Evolutionary conservation across 83 land plant species (phyloP).

Genomic region (Picea mariana): DNA sequence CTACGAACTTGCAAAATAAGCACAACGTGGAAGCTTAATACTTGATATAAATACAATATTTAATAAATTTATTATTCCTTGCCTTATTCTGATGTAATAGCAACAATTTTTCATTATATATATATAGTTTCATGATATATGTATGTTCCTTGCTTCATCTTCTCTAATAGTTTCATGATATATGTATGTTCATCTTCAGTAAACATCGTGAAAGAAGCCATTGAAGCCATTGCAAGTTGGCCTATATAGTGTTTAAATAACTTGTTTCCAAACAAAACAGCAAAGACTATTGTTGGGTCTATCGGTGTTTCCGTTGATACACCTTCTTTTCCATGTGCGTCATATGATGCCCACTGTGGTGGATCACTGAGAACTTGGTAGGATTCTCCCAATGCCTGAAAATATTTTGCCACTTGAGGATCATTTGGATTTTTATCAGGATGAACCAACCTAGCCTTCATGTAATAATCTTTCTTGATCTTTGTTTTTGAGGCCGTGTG

Average conservation of each 20-base stretch:
- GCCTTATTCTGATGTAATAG: too few species aligned
- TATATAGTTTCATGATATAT: too few species aligned
- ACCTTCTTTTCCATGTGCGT: constrained; percentile 61
- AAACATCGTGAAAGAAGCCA: constrained; percentile 76
- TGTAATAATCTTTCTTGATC: constrained; percentile 58
- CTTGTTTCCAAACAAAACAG: constrained; percentile 48
- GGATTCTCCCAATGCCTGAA: constrained; percentile 73
- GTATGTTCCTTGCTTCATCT: too few species aligned
- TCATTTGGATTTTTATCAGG: constrained; percentile 62
- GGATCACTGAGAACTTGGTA: constrained; percentile 85
- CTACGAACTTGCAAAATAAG: too few species aligned
- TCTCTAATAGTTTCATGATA: constrained; percentile 69
- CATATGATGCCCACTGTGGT: constrained; percentile 64
- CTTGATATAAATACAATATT: too few species aligned
- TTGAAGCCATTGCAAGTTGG: constrained; percentile 88
- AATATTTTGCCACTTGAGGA: constrained; percentile 58
- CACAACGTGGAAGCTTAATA: too few species aligned
- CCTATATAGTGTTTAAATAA: constrained; percentile 73
- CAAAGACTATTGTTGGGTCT: constrained; percentile 87
- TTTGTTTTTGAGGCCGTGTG: constrained; percentile 37
- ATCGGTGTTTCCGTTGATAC: constrained; percentile 79
- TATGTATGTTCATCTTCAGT: constrained; percentile 63
- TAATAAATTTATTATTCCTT: too few species aligned
- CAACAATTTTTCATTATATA: too few species aligned
- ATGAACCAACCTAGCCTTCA: constrained; percentile 50